phyloP scores from a whole-genome alignment of 176 grass and related monocot genomes.

The Phoenix roebelenii region DNA sequence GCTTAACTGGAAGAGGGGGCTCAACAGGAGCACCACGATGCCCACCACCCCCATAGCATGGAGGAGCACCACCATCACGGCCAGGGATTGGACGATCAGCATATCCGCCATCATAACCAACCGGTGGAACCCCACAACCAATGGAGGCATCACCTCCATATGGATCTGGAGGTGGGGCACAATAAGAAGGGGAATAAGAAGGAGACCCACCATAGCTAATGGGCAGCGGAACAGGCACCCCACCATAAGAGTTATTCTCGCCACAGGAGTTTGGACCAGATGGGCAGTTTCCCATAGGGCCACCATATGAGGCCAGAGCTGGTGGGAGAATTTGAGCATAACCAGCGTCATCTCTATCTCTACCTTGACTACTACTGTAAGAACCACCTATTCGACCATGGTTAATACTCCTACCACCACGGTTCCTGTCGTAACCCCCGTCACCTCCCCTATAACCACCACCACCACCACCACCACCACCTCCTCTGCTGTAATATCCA shows the following conservation, averaged over 20 bases:
- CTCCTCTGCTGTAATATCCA: constrained; percentile 7
- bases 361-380: constrained; percentile 35
- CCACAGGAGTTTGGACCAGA: constrained; percentile 49
- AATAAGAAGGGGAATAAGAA: constrained; percentile 67
- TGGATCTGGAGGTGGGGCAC: constrained; percentile 48
- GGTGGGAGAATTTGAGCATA: constrained; percentile 40
- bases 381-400: constrained; percentile 46
- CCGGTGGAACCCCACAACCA: constrained; percentile 33
- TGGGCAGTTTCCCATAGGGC: constrained; percentile 30
- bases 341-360: constrained; percentile 32
- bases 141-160: constrained; percentile 37
- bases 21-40: constrained; percentile 36
- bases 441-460: constrained; percentile 25
- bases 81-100: constrained; percentile 36
- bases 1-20: constrained; percentile 45
- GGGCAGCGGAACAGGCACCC: constrained; percentile 57
- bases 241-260: constrained; percentile 42
- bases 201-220: constrained; percentile 52
- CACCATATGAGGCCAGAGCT: constrained; percentile 46
- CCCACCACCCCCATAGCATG: constrained; percentile 22
- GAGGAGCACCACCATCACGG: constrained; percentile 34
- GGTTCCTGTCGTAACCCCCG: constrained; percentile 43
- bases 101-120: constrained; percentile 64
- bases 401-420: constrained; percentile 34
- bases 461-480: neutral